Base-by-base conservation (phyloP, 345 rosid species). In the Anacardium occidentale region DNA sequence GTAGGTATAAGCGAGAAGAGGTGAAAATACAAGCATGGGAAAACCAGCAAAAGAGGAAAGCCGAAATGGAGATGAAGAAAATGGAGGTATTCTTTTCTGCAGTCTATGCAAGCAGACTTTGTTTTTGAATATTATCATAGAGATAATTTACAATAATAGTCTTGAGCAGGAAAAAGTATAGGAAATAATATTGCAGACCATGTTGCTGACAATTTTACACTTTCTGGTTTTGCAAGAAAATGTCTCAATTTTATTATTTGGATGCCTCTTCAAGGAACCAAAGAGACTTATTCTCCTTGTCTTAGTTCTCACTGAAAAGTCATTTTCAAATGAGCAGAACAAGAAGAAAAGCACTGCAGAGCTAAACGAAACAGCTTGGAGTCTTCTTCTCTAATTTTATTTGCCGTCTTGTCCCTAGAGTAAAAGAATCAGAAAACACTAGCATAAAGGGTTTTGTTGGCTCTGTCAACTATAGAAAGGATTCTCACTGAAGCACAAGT, bases 21-120 rank as follows among this genome's bases (percentile, higher is more conserved):
- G 97, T 94, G 82, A 94, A 89, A 83, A 94, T 94, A 70, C 97
- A 89, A 59, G 96, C 91, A 22, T 94, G 98, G 98, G 98, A 94
- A 78, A 92, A 92, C 85, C 96, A 87, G 34, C 88, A 90, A 83
- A 94, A 87, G 86, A 82, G 98, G 86, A 94, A 89, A 83, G 95
- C 97, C 0, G 98, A 94, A 74, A 87, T 90, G 95, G 90, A 90
- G 76, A 90, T 90, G 97, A 89, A 83, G 78, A 94, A 90, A 80
- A 86, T 84, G 82, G 97, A 94, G 97, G 98, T 92, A 87, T 29
- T 24, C 11, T 44, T 34, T 10, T 42, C 66, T 66, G 17, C 48
- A 58, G 40, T 66, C 47, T 22, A 34, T 7, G 62, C 61, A 10
- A 48, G 56, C 20, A 6, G 20, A 10, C 51, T 52, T 56, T 5